phyloP scores from a whole-genome alignment of 352 stramenopile species.

The Poterioochromonas sp. region DNA sequence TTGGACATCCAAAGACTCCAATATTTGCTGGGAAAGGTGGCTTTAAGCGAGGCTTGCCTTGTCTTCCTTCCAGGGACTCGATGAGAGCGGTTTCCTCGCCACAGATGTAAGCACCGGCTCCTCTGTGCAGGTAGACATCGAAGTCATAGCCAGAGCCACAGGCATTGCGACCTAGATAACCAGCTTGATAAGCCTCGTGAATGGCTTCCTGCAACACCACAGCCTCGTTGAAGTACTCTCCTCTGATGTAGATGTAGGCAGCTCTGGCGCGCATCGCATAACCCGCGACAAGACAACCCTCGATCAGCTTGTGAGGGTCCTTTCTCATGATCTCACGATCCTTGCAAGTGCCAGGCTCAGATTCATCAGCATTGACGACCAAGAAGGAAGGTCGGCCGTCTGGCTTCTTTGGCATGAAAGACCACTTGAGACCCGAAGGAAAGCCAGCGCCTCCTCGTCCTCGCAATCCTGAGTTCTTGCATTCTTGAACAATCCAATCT shows the following conservation, averaged over 20 bases:
- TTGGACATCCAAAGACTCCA: conserved; percentile 96
- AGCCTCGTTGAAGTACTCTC: conserved; percentile 99
- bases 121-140: conserved; percentile 97
- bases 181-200: conserved; percentile 93
- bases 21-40: conserved; percentile 98
- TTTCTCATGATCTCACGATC: conserved; percentile 99
- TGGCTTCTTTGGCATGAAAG: conserved; percentile 98
- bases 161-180: conserved; percentile 90
- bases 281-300: conserved; percentile 91
- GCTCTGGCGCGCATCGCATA: conserved; percentile 96
- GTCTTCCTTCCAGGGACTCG: conserved; percentile 91
- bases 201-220: conserved; percentile 95
- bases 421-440: conserved; percentile 98
- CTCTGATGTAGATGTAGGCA: conserved; percentile 99
- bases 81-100: conserved; percentile 97
- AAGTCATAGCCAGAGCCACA: conserved; percentile 97
- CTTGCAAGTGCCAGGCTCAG: conserved; percentile 83
- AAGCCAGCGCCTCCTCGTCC: conserved; percentile 95
- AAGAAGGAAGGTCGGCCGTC: conserved; percentile 97
- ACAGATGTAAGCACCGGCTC: conserved; percentile 98
- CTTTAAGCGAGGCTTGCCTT: conserved; percentile 95
- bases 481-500: conserved; percentile 99
- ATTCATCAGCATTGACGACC: conserved; percentile 99
- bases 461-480: conserved; percentile 95
- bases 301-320: conserved; percentile 97